phyloP scores from a whole-genome alignment of 208 protist genomes.

The Leptomonas seymouri region DNA sequence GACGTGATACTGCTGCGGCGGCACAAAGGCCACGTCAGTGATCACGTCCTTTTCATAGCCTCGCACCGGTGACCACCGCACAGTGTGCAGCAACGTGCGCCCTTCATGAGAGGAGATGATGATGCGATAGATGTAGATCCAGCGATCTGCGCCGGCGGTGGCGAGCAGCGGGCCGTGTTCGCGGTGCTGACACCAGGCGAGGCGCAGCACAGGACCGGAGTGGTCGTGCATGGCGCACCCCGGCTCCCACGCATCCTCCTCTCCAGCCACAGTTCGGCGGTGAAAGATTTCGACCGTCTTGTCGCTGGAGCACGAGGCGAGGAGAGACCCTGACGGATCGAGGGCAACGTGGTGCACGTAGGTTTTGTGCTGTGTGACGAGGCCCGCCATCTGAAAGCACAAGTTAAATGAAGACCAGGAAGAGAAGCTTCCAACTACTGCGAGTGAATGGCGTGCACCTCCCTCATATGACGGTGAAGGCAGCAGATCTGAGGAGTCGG shows the following conservation, averaged over 20 bases:
- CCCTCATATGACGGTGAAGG: no score
- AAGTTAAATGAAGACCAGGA: constrained; percentile 5
- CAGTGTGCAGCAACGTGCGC: constrained; percentile 45
- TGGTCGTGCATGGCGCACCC: constrained; percentile 79
- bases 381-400: constrained; percentile 36
- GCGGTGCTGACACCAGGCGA: constrained; percentile 85
- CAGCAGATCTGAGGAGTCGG: no score
- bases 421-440: not conserved
- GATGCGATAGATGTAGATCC: constrained; percentile 89
- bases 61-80: constrained; percentile 64
- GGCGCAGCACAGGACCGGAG: constrained; percentile 72
- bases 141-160: constrained; percentile 80
- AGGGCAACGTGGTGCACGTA: constrained; percentile 88
- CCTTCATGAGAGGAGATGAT: constrained; percentile 59
- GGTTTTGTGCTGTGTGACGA: constrained; percentile 69
- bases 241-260: constrained; percentile 49
- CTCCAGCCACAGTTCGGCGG: constrained; percentile 33
- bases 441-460: not conserved
- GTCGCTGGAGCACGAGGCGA: constrained; percentile 90
- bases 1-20: constrained; percentile 77
- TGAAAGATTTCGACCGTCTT: constrained; percentile 85
- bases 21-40: constrained; percentile 89
- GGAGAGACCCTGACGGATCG: constrained; percentile 70
- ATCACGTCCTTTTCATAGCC: constrained; percentile 90
- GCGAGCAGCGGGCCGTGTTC: constrained; percentile 84